Percentiles rank a stretch among this genome's conserved stretches.
These are phyloP conservation scores for Aspergillus carbonarius DNA, from an alignment of 2,329 filamentous ascomycete genomes.

Conservation along the genomic window DNA sequence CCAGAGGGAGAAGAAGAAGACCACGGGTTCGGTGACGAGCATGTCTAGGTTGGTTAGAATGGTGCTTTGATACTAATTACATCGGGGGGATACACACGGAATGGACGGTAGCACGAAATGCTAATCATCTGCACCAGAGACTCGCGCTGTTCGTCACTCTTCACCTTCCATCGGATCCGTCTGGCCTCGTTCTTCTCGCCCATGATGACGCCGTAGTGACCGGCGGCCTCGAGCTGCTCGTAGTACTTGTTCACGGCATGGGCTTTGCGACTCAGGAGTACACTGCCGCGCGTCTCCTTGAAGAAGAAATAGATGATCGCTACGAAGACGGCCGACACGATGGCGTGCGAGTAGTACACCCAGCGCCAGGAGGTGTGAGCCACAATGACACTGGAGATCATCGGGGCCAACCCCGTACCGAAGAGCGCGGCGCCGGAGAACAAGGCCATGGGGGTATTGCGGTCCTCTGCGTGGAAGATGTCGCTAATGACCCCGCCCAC, in stretches of 20 bases:
- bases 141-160: slow-evolving; percentile 72
- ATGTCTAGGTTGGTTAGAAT: slow-evolving; percentile 40
- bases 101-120: slow-evolving; percentile 74
- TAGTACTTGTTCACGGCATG: slow-evolving; percentile 75
- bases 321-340: slow-evolving; percentile 65
- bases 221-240: slow-evolving; percentile 65
- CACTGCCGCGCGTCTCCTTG: slow-evolving; percentile 77
- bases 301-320: slow-evolving; percentile 67
- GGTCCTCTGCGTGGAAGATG: slow-evolving; percentile 72
- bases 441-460: slow-evolving; percentile 87
- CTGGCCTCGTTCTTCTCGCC: slow-evolving; percentile 34
- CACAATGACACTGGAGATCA: slow-evolving; percentile 69
- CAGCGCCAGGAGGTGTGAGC: slow-evolving; percentile 72
- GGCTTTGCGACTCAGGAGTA: slow-evolving; percentile 75
- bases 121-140: slow-evolving; percentile 68
- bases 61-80: too few relatives aligned
- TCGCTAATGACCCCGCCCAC: slow-evolving; percentile 90
- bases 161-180: slow-evolving; percentile 76
- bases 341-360: slow-evolving; percentile 85
- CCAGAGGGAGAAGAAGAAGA: slow-evolving; percentile 79
- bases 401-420: slow-evolving; percentile 76
- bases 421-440: slow-evolving; percentile 78
- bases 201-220: slow-evolving; percentile 58
- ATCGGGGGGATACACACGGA: slow-evolving; percentile 50
- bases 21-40: slow-evolving; percentile 63